Evolutionary conservation across 2,329 filamentous ascomycete genomes (phyloP), one percentile per base, ranked within the genome.

Genomic region (Calycina marina): DNA sequence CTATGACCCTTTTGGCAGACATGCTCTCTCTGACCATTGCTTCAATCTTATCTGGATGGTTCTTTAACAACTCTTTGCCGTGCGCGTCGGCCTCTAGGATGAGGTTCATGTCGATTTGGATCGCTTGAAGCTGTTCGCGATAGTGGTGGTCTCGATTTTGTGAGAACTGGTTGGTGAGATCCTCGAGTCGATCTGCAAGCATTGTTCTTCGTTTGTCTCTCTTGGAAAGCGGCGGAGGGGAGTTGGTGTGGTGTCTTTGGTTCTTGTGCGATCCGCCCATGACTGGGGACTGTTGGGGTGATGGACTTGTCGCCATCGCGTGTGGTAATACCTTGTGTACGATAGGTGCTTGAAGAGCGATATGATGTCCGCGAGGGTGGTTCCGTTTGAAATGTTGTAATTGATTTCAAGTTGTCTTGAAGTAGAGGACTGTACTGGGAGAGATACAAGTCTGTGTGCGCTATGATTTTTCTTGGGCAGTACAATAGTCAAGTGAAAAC

Each of bases 71-170:
- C 38, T 72, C 69, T 39, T 74, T 65, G 32, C 67, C 64, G 54
- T 93, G 92, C 1, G 82, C 79, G 49, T 93, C 79, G 32, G 90
- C 81, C 45, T 81, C 76, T 54, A 84, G 76, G 43, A 93, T 83
- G 28, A 93, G 67, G 37, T 72, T 82, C 58, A 86, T 85, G 55
- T 93, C 86, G 42, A 83, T 76, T 58, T 94, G 86, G n/a, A 94
- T 73, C 44, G 83, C 83, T 49, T 90, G 78, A 2, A 94, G 69
- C 56, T 94, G 84, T 43, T 90, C 81, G 40, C 86, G 75, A 56
- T 93, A 96, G 47, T 84, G 76, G 40, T 70, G 64, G 55, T 93
- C 84, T 42, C 82, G 72, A 50, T 93, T 85, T 41, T 77, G 71
- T 41, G 74, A 72, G 57, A 93, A 88, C 43, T 76, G 75, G 33